These are phyloP conservation scores for Limnanthes douglasii DNA, from an alignment of 345 rosid genomes.

Conservation along the genomic window DNA sequence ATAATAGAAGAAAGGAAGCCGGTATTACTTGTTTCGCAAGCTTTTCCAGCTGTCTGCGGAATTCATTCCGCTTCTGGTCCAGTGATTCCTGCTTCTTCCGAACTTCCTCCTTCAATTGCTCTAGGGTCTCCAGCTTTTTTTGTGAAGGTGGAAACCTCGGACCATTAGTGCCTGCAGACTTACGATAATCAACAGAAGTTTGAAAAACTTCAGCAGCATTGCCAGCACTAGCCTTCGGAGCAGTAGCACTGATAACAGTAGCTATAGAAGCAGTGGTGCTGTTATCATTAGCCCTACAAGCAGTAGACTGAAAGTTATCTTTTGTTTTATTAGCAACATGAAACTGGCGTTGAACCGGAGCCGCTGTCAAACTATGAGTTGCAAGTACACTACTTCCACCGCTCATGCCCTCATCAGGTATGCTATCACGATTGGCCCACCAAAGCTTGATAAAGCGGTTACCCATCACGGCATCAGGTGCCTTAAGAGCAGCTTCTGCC, in stretches of 20 bases:
- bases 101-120: slow-evolving; percentile 71
- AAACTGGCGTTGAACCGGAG: slow-evolving; percentile 20
- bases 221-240: slow-evolving; percentile 18
- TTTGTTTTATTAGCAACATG: slow-evolving; percentile 30
- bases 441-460: slow-evolving; percentile 92
- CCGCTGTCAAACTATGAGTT: slow-evolving; percentile 22
- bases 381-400: slow-evolving; percentile 22
- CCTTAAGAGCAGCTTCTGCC: slow-evolving; percentile 86
- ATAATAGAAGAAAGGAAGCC: slow-evolving; percentile 9
- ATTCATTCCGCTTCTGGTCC: slow-evolving; percentile 76
- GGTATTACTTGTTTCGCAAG: slow-evolving; percentile 53
- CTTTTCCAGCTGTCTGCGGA: slow-evolving; percentile 50
- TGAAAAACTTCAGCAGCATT: slow-evolving; percentile 22
- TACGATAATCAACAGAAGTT: slow-evolving; percentile 32
- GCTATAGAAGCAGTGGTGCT: slow-evolving; percentile 24
- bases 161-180: slow-evolving; percentile 24
- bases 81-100: slow-evolving; percentile 85
- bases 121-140: slow-evolving; percentile 62
- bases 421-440: slow-evolving; percentile 97
- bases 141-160: slow-evolving; percentile 50
- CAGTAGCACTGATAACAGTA: no score
- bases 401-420: slow-evolving; percentile 40
- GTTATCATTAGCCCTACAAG: slow-evolving; percentile 17
- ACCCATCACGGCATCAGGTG: slow-evolving; percentile 99
- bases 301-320: slow-evolving; percentile 25